A percentile compares a stretch with the other conserved stretches of the same genome.
Evolutionary conservation across 208 protist genomes (phyloP).

Genomic region (Trichomonas tenax): DNA sequence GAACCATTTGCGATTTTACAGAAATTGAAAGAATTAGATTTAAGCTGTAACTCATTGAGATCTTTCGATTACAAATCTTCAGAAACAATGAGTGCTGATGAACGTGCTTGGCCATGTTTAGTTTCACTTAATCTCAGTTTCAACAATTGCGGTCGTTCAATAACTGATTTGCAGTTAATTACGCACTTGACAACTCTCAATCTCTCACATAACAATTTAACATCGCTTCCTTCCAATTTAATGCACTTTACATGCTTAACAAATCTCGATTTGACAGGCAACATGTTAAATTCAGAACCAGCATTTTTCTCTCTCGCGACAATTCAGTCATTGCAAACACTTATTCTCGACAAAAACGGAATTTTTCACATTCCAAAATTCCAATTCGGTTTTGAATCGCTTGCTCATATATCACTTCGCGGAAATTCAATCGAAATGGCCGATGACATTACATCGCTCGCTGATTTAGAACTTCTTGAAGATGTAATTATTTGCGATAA

Average conservation of each 20-base stretch:
- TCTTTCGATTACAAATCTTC: background rate
- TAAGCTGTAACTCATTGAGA: background rate
- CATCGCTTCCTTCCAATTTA: constrained; percentile 2
- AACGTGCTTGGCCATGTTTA: background rate
- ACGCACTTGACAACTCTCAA: background rate
- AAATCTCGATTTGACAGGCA: background rate
- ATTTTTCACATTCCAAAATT: background rate
- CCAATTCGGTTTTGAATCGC: background rate
- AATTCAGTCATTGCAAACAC: background rate
- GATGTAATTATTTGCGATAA: background rate
- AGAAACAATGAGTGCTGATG: background rate
- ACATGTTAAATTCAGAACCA: background rate
- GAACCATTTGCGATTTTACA: background rate
- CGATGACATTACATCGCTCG: background rate
- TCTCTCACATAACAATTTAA: background rate
- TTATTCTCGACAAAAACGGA: background rate
- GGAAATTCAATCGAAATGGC: background rate
- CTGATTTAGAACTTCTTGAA: background rate
- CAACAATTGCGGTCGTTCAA: background rate
- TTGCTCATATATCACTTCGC: background rate
- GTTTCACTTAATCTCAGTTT: background rate
- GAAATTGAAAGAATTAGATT: background rate
- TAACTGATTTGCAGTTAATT: constrained; percentile 7
- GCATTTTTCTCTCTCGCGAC: background rate
- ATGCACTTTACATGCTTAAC: constrained; percentile 7